A percentile compares a stretch with the other conserved stretches of the same genome.
These are phyloP conservation scores for Exophiala mesophila DNA, from an alignment of 2,329 filamentous ascomycete species.

Conservation along the genomic window DNA sequence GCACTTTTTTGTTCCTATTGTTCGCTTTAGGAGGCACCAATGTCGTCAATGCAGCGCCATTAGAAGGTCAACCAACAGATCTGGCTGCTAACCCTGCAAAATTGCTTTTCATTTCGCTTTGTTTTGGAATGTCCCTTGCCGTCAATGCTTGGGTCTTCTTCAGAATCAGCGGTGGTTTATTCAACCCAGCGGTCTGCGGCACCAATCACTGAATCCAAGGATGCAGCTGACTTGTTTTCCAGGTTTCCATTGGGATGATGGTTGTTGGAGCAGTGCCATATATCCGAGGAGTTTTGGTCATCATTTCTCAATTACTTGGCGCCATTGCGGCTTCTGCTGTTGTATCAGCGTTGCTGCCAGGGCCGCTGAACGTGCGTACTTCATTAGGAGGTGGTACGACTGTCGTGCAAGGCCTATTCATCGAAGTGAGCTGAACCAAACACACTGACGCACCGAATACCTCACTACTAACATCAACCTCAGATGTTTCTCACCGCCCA, in stretches of 20 bases:
- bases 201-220: neutral
- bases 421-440: slow-evolving; percentile 48
- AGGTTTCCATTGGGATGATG: slow-evolving; percentile 54
- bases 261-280: slow-evolving; percentile 53
- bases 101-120: slow-evolving; percentile 37
- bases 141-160: slow-evolving; percentile 54
- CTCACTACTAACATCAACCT: neutral
- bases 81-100: slow-evolving; percentile 21
- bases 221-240: neutral
- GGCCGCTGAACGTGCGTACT: slow-evolving; percentile 52
- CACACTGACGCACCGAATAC: neutral
- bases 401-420: slow-evolving; percentile 56
- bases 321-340: slow-evolving; percentile 58
- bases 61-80: slow-evolving; percentile 3
- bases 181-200: slow-evolving; percentile 43
- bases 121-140: slow-evolving; percentile 43
- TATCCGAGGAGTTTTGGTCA: slow-evolving; percentile 48
- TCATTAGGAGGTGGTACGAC: slow-evolving; percentile 48
- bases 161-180: slow-evolving; percentile 47
- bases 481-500: slow-evolving; percentile 61
- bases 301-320: slow-evolving; percentile 54
- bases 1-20: slow-evolving; percentile 48
- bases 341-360: slow-evolving; percentile 54
- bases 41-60: slow-evolving; percentile 36
- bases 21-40: slow-evolving; percentile 46